These are phyloP conservation scores for Calonectria ilicicola DNA, from an alignment of 2,329 filamentous ascomycete species.

Conservation along the genomic window DNA sequence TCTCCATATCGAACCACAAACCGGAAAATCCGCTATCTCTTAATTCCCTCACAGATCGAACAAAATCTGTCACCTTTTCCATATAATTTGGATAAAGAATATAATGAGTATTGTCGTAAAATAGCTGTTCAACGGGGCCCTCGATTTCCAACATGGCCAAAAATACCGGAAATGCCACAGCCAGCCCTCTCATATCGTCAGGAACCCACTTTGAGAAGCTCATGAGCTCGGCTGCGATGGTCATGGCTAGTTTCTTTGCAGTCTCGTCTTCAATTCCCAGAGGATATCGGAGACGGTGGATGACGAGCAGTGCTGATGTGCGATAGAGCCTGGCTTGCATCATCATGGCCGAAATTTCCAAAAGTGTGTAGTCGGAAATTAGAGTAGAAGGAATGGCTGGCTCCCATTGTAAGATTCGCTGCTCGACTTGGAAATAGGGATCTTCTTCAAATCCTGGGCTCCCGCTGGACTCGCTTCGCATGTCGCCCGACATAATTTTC, in stretches of 20 bases:
- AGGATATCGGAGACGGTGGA: not conserved
- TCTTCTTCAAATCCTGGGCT: not conserved
- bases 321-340: constrained; percentile 1
- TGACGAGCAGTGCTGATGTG: not conserved
- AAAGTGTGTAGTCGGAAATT: not conserved
- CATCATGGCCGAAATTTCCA: not conserved
- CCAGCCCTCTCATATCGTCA: not conserved
- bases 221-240: not conserved
- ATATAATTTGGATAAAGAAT: not conserved
- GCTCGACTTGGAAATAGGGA: not conserved
- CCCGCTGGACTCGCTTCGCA: not conserved
- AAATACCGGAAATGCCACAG: not conserved
- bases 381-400: not conserved
- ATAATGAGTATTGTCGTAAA: not conserved
- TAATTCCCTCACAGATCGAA: not conserved
- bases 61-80: not conserved
- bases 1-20: not conserved
- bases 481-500: not conserved
- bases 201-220: not conserved
- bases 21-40: not conserved
- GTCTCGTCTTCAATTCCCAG: not conserved
- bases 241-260: not conserved
- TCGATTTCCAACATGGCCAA: not conserved
- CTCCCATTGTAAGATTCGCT: not conserved
- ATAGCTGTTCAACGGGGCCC: not conserved